Conservation (phyloP, 257 asterid genomes). For the Linderniella brevidens region DNA sequence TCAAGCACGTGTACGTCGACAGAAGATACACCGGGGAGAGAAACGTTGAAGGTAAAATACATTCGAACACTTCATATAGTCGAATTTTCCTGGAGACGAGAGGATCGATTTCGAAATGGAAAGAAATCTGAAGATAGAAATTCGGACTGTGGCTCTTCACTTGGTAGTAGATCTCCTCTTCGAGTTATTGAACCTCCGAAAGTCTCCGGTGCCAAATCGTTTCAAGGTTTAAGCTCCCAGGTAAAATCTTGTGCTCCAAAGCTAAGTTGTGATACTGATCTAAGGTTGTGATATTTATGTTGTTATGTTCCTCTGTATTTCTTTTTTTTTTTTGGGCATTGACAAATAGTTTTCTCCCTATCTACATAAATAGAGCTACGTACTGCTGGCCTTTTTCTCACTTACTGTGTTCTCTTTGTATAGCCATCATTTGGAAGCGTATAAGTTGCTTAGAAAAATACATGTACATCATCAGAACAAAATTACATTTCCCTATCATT, state of each 20-base stretch:
- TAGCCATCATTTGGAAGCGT: too few relatives aligned
- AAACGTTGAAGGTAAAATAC: conserved; percentile 46
- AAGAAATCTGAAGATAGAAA: conserved; percentile 60
- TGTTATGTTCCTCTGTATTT: too few relatives aligned
- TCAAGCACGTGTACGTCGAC: conserved; percentile 90
- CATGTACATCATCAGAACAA: too few relatives aligned
- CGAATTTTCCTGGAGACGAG: conserved; percentile 53
- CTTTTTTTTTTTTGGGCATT: too few relatives aligned
- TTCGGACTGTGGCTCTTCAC: conserved; percentile 74
- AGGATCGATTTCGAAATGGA: conserved; percentile 91
- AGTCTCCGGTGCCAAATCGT: conserved; percentile 32
- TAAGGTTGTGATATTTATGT: too few relatives aligned
- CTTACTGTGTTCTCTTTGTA: too few relatives aligned
- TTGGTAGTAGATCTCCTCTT: conserved; percentile 72
- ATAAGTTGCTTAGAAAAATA: too few relatives aligned
- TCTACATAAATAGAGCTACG: too few relatives aligned
- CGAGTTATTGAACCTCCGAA: conserved; percentile 93
- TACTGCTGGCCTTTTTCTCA: too few relatives aligned
- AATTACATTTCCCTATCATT: conserved; percentile 1
- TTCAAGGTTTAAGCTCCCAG: conserved; percentile 45
- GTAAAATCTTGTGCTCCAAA: conserved; percentile 29
- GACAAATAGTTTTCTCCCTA: too few relatives aligned
- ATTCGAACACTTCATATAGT: conserved; percentile 2
- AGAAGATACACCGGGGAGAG: conserved; percentile 89
- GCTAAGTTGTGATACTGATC: background rate